Evolutionary conservation across 805 yeast species (phyloP).

Genomic region (Babjeviella inositovora): DNA sequence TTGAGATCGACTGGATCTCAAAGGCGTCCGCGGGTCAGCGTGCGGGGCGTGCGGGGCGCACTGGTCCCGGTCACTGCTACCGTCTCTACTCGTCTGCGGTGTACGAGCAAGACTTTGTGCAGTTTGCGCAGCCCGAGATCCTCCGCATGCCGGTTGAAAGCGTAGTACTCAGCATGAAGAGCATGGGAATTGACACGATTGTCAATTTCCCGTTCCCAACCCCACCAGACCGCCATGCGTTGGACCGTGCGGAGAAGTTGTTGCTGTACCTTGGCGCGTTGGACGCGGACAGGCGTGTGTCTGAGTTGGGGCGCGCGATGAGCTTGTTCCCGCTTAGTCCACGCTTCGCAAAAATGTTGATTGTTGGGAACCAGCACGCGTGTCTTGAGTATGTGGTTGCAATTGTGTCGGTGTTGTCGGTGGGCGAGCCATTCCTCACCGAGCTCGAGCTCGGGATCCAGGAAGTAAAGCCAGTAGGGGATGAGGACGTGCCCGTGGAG

Average conservation of each 20-base stretch:
- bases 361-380: conserved; percentile 73
- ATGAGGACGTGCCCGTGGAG: conserved; percentile 13
- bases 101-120: conserved; percentile 69
- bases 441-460: conserved; percentile 63
- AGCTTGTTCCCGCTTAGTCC: conserved; percentile 88
- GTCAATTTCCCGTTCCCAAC: conserved; percentile 94
- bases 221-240: conserved; percentile 53
- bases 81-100: conserved; percentile 88
- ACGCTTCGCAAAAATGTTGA: conserved; percentile 76
- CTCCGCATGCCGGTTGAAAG: conserved; percentile 93
- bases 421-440: conserved; percentile 77
- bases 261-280: conserved; percentile 71
- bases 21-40: conserved; percentile 95
- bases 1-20: conserved; percentile 81
- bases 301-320: conserved; percentile 76
- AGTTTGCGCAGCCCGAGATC: conserved; percentile 81
- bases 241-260: conserved; percentile 51
- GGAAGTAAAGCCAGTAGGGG: conserved; percentile 17
- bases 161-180: conserved; percentile 88
- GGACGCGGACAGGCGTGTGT: conserved; percentile 35
- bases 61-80: conserved; percentile 97
- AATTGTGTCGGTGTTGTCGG: conserved; percentile 80
- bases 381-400: conserved; percentile 87
- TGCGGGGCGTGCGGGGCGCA: conserved; percentile 95
- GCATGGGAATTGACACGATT: conserved; percentile 89